Base-by-base conservation (phyloP, 148 eudicot species). In the Camellia lanceoleosa region DNA sequence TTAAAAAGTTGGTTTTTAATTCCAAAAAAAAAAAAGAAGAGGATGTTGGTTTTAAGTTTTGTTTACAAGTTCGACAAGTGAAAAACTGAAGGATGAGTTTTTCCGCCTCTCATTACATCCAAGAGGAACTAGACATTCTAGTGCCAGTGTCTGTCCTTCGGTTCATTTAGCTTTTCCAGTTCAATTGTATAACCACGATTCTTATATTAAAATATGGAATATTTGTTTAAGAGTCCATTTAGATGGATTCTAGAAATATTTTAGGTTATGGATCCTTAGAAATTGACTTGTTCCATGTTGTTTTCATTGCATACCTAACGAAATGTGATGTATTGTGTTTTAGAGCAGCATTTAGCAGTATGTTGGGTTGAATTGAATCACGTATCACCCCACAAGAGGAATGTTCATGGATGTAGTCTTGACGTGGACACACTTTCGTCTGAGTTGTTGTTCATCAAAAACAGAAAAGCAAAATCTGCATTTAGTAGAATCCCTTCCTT, bases 401-500 rank as follows among this genome's bases (percentile, higher is more conserved):
- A 15, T 6, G 5, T 60, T 18, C 4, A 60, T 15, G 19, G 7
- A 15, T 64, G 68, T 20, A 20, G 68, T 8, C 68, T 64, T 73
- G 63, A 55, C 7, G 6, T 47, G 63, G 63, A n/a, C 63, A 19
- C 38, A 11, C 18, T 5, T 54, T 42, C 7, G n/a, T 73, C 16
- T 56, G 3, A 15, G 42, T 8, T 68, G 12, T 15, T 63, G 19
- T 30, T 5, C 52, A 49, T 4, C 52, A 49, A 49, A 49, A 49
- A 49, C 52, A 49, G 7, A 49, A 47, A 55, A 73, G 4, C 3
- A 65, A 9, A 15, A 68, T 42, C 72, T 52, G 61, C 72, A 23
- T 77, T 77, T 77, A 9, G 23, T 49, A 14, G 60, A 51, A 38
- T 23, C 47, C 66, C n/a, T 77, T 77, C 0, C 7, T 66, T 66